A percentile compares a stretch with the other conserved stretches of the same genome.
These are phyloP conservation scores for Gossypium raimondii DNA, from an alignment of 345 rosid species.

Conservation along the genomic window DNA sequence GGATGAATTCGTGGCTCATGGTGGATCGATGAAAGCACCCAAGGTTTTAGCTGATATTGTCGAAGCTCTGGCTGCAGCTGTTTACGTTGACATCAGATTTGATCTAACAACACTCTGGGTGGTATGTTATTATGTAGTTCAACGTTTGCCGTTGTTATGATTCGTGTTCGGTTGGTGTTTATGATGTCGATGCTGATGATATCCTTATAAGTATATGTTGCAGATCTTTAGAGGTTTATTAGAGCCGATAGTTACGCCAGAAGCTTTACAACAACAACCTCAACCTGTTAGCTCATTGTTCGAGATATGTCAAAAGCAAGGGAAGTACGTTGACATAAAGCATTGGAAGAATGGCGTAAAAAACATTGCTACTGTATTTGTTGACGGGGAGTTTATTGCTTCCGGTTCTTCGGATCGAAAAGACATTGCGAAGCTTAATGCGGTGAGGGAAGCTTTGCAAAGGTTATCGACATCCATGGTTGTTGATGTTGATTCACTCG, in stretches of 20 bases:
- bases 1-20: constrained; percentile 39
- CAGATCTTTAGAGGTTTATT: constrained; percentile 62
- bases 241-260: constrained; percentile 61
- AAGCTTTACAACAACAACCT: constrained; percentile 54
- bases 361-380: constrained; percentile 43
- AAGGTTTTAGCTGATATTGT: constrained; percentile 75
- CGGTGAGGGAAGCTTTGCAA: constrained; percentile 49
- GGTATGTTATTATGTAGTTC: constrained; percentile 35
- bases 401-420: constrained; percentile 54
- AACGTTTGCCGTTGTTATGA: not conserved
- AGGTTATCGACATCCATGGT: constrained; percentile 32
- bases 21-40: constrained; percentile 74
- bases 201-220: constrained; percentile 7
- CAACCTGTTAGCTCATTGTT: constrained; percentile 64
- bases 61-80: constrained; percentile 74
- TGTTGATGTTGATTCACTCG: constrained; percentile 4
- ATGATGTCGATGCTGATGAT: not conserved
- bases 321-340: constrained; percentile 46
- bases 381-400: constrained; percentile 47
- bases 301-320: constrained; percentile 58
- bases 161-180: not conserved
- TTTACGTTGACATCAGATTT: constrained; percentile 52
- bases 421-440: constrained; percentile 66
- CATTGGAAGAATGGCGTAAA: constrained; percentile 27
- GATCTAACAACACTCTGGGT: constrained; percentile 63